phyloP scores from a whole-genome alignment of 495 filamentous ascomycete genomes.

The Podospora australis region DNA sequence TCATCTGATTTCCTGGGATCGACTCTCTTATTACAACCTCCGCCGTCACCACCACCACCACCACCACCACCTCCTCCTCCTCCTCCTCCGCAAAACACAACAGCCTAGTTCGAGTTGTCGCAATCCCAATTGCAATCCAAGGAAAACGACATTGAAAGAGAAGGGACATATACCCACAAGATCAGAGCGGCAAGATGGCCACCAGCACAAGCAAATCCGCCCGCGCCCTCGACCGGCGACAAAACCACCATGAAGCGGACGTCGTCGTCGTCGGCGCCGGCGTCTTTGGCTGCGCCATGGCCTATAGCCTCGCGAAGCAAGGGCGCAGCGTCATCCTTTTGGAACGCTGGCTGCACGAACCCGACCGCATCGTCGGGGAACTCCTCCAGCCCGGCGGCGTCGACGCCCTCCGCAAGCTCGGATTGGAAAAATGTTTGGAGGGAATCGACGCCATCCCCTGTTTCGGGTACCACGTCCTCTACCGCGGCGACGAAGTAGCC shows the following conservation, averaged over 20 bases:
- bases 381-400: conserved; percentile 90
- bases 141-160: neutral
- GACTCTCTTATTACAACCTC: no score
- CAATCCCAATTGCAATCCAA: no score
- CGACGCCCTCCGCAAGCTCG: conserved; percentile 70
- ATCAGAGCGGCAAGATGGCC: neutral
- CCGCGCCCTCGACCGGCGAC: conserved; percentile 31
- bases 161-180: conserved; percentile 35
- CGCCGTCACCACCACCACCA: no score
- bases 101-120: no score
- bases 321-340: conserved; percentile 87
- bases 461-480: conserved; percentile 82
- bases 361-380: conserved; percentile 94
- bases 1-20: no score
- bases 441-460: conserved; percentile 79
- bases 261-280: conserved; percentile 88
- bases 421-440: conserved; percentile 75
- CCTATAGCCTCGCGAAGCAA: conserved; percentile 73
- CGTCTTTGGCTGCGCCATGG: conserved; percentile 80
- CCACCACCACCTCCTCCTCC: no score
- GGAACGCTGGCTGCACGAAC: conserved; percentile 84
- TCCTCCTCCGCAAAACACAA: no score
- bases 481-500: conserved; percentile 66
- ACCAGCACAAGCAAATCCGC: neutral
- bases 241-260: conserved; percentile 51